Evolutionary conservation across 1,139 yeast genomes (phyloP), one percentile per base, ranked within the genome.

Genomic region (Pichia sp.): DNA sequence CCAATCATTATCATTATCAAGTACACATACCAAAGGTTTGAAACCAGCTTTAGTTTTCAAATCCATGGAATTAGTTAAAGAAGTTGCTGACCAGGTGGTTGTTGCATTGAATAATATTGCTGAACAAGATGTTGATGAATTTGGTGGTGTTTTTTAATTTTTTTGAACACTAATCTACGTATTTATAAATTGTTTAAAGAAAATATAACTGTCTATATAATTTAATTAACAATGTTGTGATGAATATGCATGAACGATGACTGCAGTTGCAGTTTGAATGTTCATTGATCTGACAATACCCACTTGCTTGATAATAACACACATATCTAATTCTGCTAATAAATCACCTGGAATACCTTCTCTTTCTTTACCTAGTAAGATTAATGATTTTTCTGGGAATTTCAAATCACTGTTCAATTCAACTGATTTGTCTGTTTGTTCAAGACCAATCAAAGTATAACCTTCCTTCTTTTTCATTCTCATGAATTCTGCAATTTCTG

Each of bases 271-370:
- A 0, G 97, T 90, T 68, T 90, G 97, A 53, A 90, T 89, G 62
- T 90, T 90, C 97, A 90, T 89, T 3, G 96, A 87, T 57, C 97
- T 74, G 42, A 90, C 80, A 22, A 89, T 90, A 13, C 97, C 97
- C 34, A 82, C 85, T 62, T 90, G 97, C 61, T 88, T 86, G 59
- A 90, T 90, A 61, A 89, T 96, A 27, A 90, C 81, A 64, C 97
- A 89, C 59, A 82, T 71, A 62, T 90, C 97, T 35, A 90, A 70
- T 61, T 86, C 95, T 0, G 88, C 85, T 44, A 90, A 69, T 38
- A 89, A 68, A 42, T 84, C 84, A 4, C 96, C 96, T 0, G 96
- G 96, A 49, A 90, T 82, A 51, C 97, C 97, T 62, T 87, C 95
- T 53, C 85, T 80, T 62, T 90, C 97, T 56, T 78, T 85, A 8